These are phyloP conservation scores for Cladosporium sp. DNA, from an alignment of 2,329 filamentous ascomycete genomes.

Conservation along the genomic window DNA sequence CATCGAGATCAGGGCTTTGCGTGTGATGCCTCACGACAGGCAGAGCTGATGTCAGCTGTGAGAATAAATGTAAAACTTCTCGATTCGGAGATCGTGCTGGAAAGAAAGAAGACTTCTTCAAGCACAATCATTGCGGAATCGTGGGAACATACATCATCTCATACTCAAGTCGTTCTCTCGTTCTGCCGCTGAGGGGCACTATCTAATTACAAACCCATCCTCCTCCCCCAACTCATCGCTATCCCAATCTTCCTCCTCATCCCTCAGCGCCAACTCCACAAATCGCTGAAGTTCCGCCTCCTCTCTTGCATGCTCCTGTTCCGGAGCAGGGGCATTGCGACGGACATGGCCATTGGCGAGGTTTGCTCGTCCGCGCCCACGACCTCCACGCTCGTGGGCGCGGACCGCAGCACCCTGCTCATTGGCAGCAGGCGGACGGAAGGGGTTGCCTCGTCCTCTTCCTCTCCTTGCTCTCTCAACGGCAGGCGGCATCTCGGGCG, in stretches of 20 bases:
- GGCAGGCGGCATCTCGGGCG: background rate
- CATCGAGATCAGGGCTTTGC: background rate
- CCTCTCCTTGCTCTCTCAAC: background rate
- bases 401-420: slow-evolving; percentile 25
- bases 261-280: slow-evolving; percentile 52
- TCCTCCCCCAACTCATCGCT: slow-evolving; percentile 56
- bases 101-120: background rate
- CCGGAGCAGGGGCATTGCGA: background rate
- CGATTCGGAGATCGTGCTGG: background rate
- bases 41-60: background rate
- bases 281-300: slow-evolving; percentile 51
- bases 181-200: background rate
- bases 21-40: background rate
- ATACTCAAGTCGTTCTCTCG: background rate
- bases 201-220: slow-evolving; percentile 23
- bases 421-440: slow-evolving; percentile 25
- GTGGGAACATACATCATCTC: background rate
- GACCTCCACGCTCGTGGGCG: slow-evolving; percentile 16
- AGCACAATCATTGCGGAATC: background rate
- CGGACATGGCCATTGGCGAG: background rate
- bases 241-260: slow-evolving; percentile 61
- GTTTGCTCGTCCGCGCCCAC: background rate
- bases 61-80: background rate
- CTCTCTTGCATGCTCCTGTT: slow-evolving; percentile 28
- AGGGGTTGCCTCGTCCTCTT: slow-evolving; percentile 29